Evolutionary conservation across 495 filamentous ascomycete species (phyloP).

Genomic region (Podospora appendiculata): DNA sequence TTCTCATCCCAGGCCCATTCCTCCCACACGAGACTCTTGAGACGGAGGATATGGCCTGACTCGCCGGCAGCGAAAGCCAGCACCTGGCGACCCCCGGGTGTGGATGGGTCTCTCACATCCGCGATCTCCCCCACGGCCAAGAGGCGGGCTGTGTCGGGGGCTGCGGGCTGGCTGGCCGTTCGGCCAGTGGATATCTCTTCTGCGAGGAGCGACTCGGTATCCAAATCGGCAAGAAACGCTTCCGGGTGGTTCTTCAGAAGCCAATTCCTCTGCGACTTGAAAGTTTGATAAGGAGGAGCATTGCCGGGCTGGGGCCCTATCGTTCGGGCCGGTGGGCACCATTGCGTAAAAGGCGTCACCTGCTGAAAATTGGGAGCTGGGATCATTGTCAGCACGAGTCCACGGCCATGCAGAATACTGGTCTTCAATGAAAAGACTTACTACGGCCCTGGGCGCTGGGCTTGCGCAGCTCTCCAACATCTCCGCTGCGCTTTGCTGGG

Average conservation of each 20-base stretch:
- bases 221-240: constrained; percentile 24
- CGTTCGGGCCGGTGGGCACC: constrained; percentile 19
- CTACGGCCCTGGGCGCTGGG: constrained; percentile 13
- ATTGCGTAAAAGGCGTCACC: constrained; percentile 28
- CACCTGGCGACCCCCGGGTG: constrained; percentile 19
- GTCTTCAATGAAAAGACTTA: constrained; percentile 4
- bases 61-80: constrained; percentile 43
- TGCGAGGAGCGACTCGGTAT: constrained; percentile 16
- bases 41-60: constrained; percentile 42
- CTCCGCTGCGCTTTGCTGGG: constrained; percentile 6
- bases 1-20: constrained; percentile 39
- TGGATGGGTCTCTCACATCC: constrained; percentile 16
- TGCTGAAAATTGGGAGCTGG: constrained; percentile 33
- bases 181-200: constrained; percentile 14
- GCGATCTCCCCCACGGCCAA: constrained; percentile 31
- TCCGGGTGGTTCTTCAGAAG: constrained; percentile 30
- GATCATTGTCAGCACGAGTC: constrained; percentile 9
- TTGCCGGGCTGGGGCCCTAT: too few species aligned
- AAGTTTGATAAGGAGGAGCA: constrained; percentile 4
- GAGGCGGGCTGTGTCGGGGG: constrained; percentile 11
- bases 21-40: constrained; percentile 34
- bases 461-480: constrained; percentile 12
- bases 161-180: neutral
- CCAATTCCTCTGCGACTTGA: constrained; percentile 26
- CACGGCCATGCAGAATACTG: neutral